Evolutionary conservation across 192 early-diverging fungal species (phyloP).

Genomic region (Geranomyces michiganensis): DNA sequence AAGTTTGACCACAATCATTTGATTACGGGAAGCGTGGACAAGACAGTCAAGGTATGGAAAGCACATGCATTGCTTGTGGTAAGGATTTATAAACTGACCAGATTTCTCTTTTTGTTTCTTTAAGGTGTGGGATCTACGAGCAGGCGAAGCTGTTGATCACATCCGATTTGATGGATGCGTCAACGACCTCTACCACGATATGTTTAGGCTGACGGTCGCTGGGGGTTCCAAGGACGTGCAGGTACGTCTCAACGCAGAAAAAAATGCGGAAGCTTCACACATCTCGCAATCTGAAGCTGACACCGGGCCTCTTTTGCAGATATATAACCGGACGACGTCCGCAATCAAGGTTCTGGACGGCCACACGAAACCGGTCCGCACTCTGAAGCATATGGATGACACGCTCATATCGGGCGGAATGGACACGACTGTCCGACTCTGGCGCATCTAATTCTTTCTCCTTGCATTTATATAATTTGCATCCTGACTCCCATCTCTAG

Average conservation of each 20-base stretch:
- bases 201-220: constrained; percentile 34
- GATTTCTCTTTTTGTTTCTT: constrained; percentile 4
- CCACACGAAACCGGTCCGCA: constrained; percentile 40
- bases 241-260: constrained; percentile 4
- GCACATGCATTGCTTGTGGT: constrained; percentile 1
- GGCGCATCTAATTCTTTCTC: constrained; percentile 25
- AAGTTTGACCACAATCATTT: constrained; percentile 42
- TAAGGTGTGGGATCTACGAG: constrained; percentile 49
- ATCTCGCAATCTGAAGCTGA: background rate
- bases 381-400: constrained; percentile 30
- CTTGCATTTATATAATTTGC: too few species aligned
- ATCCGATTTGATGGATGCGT: constrained; percentile 33
- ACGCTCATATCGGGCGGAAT: constrained; percentile 43
- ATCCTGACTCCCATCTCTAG: too few species aligned
- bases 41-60: constrained; percentile 39
- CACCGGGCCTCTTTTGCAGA: constrained; percentile 13
- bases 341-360: constrained; percentile 35
- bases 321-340: constrained; percentile 42
- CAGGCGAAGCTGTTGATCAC: constrained; percentile 35
- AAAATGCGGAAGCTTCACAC: background rate
- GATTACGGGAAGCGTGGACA: constrained; percentile 40
- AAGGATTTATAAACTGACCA: background rate
- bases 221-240: constrained; percentile 34
- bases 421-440: constrained; percentile 41
- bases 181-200: constrained; percentile 39